phyloP scores from a whole-genome alignment of 163 green algal genomes.

The Chlamydomonas reinhardtii region DNA sequence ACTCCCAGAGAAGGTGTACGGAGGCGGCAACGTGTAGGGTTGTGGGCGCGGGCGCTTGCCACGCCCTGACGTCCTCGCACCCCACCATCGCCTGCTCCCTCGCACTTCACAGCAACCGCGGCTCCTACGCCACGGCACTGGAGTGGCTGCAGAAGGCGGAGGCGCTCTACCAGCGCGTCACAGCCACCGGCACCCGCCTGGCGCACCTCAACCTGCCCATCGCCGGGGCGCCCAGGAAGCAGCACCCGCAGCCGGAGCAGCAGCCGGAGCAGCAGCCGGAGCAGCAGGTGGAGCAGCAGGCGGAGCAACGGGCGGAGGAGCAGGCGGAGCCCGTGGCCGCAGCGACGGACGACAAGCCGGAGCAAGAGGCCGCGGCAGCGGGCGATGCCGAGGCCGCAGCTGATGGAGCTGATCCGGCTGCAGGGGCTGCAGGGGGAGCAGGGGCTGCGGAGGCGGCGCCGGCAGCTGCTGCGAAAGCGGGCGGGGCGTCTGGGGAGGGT shows the following conservation, averaged over 20 bases:
- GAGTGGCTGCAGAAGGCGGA: conserved; percentile 53
- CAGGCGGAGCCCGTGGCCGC: not conserved
- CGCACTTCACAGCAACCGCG: too few relatives aligned
- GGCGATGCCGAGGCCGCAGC: not conserved
- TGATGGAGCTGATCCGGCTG: too few relatives aligned
- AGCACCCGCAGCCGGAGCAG: not conserved
- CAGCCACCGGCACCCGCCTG: not conserved
- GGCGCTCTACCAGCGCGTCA: conserved; percentile 41
- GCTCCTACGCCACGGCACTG: conserved; percentile 18
- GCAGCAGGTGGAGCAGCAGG: not conserved
- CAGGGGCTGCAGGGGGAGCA: not conserved
- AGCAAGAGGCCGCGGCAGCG: not conserved
- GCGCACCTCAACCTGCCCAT: conserved; percentile 12
- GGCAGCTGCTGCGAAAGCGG: not conserved
- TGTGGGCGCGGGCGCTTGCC: too few relatives aligned
- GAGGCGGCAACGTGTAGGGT: too few relatives aligned
- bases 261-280: not conserved
- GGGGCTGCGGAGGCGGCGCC: not conserved
- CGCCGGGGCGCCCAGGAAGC: not conserved
- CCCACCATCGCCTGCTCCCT: too few relatives aligned
- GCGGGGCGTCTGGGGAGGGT: not conserved
- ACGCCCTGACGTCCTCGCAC: too few relatives aligned
- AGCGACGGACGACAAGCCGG: too few relatives aligned
- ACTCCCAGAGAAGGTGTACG: too few relatives aligned
- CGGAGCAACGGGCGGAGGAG: not conserved